Evolutionary conservation across 2,329 filamentous ascomycete genomes (phyloP).

Genomic region (Phoma herbarum): DNA sequence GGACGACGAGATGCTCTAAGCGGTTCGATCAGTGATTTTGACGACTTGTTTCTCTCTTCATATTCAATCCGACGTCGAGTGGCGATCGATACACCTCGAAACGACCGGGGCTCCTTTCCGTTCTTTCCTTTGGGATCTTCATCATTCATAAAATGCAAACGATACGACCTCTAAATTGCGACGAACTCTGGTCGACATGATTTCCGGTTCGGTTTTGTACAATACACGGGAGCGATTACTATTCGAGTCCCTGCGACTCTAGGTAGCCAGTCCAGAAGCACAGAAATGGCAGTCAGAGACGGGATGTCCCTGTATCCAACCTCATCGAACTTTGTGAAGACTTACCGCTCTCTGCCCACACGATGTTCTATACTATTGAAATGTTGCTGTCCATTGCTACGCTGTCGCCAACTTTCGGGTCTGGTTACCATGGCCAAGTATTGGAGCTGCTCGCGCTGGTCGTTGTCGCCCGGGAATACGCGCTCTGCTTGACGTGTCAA

Average conservation of each 20-base stretch:
- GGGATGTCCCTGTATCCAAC: not conserved
- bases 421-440: not conserved
- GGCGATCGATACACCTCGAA: slow-evolving; percentile 24
- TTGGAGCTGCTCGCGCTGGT: not conserved
- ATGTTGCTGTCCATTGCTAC: not conserved
- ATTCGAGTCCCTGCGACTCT: slow-evolving; percentile 17
- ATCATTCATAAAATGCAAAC: slow-evolving; percentile 25
- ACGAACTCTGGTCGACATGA: slow-evolving; percentile 19
- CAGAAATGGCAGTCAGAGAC: slow-evolving; percentile 25
- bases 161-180: slow-evolving; percentile 17
- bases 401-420: not conserved
- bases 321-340: not conserved
- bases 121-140: slow-evolving; percentile 27
- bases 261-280: slow-evolving; percentile 31
- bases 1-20: slow-evolving; percentile 53
- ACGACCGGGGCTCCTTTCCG: slow-evolving; percentile 22
- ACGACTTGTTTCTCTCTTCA: slow-evolving; percentile 15
- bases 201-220: slow-evolving; percentile 34
- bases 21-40: slow-evolving; percentile 7
- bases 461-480: not conserved
- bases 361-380: not conserved
- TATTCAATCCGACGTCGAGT: slow-evolving; percentile 7
- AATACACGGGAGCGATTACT: slow-evolving; percentile 29
- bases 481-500: not conserved
- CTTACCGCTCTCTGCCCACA: not conserved